These are phyloP conservation scores for Ampelocalamus luodianensis DNA, from an alignment of 176 grass and related monocot genomes.

Conservation along the genomic window DNA sequence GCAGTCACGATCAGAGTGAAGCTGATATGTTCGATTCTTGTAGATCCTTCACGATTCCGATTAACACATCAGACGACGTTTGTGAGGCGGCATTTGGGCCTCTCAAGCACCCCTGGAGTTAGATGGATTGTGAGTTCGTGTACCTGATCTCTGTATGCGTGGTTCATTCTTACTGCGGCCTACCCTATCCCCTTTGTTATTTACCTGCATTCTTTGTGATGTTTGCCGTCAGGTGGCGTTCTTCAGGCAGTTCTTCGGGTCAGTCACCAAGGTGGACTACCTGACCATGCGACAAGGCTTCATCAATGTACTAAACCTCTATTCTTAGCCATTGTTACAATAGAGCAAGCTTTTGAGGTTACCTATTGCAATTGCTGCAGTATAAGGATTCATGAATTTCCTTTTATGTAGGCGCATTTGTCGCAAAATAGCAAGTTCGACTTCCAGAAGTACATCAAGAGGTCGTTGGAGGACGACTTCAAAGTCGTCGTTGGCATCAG, in stretches of 20 bases:
- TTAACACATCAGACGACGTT: slow-evolving; percentile 83
- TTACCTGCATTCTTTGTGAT: background rate
- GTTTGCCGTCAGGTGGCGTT: slow-evolving; percentile 63
- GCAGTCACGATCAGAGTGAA: background rate
- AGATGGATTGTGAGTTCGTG: slow-evolving; percentile 56
- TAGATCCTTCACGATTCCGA: slow-evolving; percentile 82
- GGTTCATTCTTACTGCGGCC: background rate
- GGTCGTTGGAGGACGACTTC: slow-evolving; percentile 90
- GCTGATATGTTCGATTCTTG: background rate
- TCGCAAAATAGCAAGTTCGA: slow-evolving; percentile 67
- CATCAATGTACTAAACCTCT: slow-evolving; percentile 62
- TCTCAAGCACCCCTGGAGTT: slow-evolving; percentile 59
- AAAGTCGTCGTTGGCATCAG: slow-evolving; percentile 91
- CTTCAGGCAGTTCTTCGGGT: slow-evolving; percentile 88
- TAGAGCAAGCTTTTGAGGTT: background rate
- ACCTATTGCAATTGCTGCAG: background rate
- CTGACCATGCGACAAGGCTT: slow-evolving; percentile 83
- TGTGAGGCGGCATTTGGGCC: slow-evolving; percentile 64
- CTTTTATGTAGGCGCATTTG: slow-evolving; percentile 64
- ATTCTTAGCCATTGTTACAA: background rate
- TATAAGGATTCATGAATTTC: background rate
- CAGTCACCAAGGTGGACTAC: slow-evolving; percentile 87
- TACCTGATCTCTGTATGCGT: background rate
- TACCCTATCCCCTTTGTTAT: background rate
- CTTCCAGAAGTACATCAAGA: slow-evolving; percentile 92